phyloP scores from a whole-genome alignment of 345 rosid genomes.

The Kandelia obovata region DNA sequence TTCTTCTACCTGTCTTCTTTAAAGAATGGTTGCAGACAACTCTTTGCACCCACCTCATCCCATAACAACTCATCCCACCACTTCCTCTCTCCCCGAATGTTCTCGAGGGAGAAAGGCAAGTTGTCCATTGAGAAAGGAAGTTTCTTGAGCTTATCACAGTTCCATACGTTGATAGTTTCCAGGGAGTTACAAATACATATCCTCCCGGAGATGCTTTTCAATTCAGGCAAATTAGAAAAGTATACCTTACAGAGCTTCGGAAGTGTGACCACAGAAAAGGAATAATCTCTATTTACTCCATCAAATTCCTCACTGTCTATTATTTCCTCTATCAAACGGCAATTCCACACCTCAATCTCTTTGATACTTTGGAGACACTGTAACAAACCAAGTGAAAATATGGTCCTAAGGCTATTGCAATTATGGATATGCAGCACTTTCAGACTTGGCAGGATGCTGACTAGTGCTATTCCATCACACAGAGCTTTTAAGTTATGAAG shows the following conservation, averaged over 20 bases:
- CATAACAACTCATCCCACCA: constrained; percentile 16
- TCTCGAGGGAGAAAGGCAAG: neutral
- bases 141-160: constrained; percentile 13
- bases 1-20: constrained; percentile 6
- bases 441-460: neutral
- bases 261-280: neutral
- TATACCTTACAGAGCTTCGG: neutral
- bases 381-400: constrained; percentile 2
- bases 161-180: constrained; percentile 8
- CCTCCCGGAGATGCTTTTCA: constrained; percentile 4
- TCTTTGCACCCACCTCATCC: constrained; percentile 5
- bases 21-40: constrained; percentile 1
- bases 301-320: constrained; percentile 2
- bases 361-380: constrained; percentile 9
- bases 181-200: neutral
- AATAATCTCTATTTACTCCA: neutral
- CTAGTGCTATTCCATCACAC: neutral
- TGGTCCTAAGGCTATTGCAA: constrained; percentile 3
- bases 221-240: constrained; percentile 11
- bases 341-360: constrained; percentile 12
- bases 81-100: constrained; percentile 6
- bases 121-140: constrained; percentile 8
- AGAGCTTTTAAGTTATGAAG: constrained; percentile 1
- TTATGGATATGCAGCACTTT: constrained; percentile 5
- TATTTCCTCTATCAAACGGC: constrained; percentile 2